Evolutionary conservation across 306 rosid species (phyloP).

Genomic region (Glycine latifolia): DNA sequence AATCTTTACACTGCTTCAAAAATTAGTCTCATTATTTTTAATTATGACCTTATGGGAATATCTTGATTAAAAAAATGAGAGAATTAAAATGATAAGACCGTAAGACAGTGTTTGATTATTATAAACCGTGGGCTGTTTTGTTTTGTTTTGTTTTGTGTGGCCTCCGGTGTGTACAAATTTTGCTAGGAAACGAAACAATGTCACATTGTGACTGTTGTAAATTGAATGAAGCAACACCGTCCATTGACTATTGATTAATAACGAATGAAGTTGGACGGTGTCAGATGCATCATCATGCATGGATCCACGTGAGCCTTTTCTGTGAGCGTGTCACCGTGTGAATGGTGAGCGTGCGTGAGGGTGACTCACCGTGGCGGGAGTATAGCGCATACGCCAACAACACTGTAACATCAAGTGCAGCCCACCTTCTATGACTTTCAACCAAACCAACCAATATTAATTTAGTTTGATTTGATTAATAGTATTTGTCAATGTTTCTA

Average conservation of each 20-base stretch:
- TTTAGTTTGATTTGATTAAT: neutral
- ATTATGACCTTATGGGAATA: too few relatives aligned
- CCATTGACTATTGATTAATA: slow-evolving; percentile 19
- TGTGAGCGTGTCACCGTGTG: neutral
- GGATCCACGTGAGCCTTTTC: neutral
- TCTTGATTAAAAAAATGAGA: too few relatives aligned
- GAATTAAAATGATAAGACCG: too few relatives aligned
- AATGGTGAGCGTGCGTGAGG: neutral
- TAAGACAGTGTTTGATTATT: too few relatives aligned
- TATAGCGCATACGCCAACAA: neutral
- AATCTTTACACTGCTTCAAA: too few relatives aligned
- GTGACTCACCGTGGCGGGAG: neutral
- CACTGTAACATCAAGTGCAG: slow-evolving; percentile 64
- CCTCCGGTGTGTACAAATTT: too few relatives aligned
- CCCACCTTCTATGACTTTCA: slow-evolving; percentile 47
- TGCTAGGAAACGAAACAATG: too few relatives aligned
- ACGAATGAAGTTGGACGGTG: slow-evolving; percentile 37
- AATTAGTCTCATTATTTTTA: too few relatives aligned
- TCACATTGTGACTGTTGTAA: neutral
- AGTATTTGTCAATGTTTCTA: neutral
- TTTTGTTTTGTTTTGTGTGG: too few relatives aligned
- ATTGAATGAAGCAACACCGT: slow-evolving; percentile 52
- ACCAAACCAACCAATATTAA: neutral
- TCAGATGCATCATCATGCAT: slow-evolving; percentile 18
- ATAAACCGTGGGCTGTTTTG: too few relatives aligned